Base-by-base conservation (phyloP, 805 yeast genomes). In the Yamadazyma sp. region DNA sequence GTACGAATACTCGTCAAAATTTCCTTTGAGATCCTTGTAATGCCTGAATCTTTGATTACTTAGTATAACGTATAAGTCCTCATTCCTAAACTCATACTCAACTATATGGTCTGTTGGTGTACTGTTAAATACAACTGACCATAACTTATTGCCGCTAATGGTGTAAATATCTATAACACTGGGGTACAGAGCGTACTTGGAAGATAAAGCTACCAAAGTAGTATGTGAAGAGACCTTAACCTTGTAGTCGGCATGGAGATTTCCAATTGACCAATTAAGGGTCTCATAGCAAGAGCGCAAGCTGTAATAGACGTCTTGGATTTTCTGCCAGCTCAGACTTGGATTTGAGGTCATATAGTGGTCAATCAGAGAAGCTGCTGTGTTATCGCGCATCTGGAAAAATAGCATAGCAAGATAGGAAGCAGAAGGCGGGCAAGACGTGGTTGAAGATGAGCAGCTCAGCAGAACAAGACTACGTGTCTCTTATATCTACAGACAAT, bases 401-500 rank as follows among this genome's bases (percentile, higher is more conserved):
- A n/a, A n/a, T n/a, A n/a, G n/a, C n/a, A n/a, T n/a, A n/a, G n/a
- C n/a, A n/a, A n/a, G n/a, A n/a, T n/a, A n/a, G n/a, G n/a, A n/a
- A 12, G 12, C 27, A 20, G 17, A 19, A 31, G 24, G 14, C 22
- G n/a, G 8, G 12, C 11, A n/a, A 12, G 24, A 11, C 12, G 6
- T 21, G 7, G 14, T 6, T 3, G n/a, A 16, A 13, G 10, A 37
- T 31, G 36, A 26, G 41, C 21, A 5, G 3, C 18, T 10, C 14
- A 9, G 27, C 20, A 20, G 40, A 54, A 27, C 75, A 64, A 23
- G 48, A 57, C 24, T 77, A 64, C 50, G 78, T 89, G 6, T 81
- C 82, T 6, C 64, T 91, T 24, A 74, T 85, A 1, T 84, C 96
- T 1, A 71, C 80, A 6, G 96, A 89, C 50, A 80, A 81, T 5